Conservation (phyloP, 1,139 yeast genomes). For the Nakaseomyces sp. region DNA sequence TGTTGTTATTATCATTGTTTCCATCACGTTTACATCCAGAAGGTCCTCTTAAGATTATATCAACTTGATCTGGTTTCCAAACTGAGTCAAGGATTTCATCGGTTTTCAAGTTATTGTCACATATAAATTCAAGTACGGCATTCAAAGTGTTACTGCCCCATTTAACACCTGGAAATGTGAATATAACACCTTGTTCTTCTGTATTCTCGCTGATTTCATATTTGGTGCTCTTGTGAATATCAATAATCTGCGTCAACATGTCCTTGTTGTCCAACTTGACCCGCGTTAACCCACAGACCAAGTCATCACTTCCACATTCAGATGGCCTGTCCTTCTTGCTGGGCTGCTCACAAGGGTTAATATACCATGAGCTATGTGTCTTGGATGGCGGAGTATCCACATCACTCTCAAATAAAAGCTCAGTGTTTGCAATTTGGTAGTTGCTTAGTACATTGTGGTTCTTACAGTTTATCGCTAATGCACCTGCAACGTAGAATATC, state of each 20-base stretch:
- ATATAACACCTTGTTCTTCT: constrained; percentile 14
- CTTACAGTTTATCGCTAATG: constrained; percentile 17
- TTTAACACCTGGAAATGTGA: constrained; percentile 45
- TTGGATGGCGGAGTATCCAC: constrained; percentile 71
- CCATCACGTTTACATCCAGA: constrained; percentile 28
- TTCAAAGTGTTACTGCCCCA: constrained; percentile 62
- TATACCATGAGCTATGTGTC: constrained; percentile 54
- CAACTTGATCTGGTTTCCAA: constrained; percentile 24
- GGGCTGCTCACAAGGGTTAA: constrained; percentile 48
- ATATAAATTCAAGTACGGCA: constrained; percentile 45
- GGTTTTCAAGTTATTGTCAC: constrained; percentile 38
- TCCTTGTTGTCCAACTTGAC: constrained; percentile 37
- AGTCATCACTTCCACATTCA: constrained; percentile 59
- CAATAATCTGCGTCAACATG: constrained; percentile 23
- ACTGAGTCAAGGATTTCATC: constrained; percentile 25
- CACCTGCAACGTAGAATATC: constrained; percentile 3
- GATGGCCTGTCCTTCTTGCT: constrained; percentile 24
- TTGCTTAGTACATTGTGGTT: constrained; percentile 20
- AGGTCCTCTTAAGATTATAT: constrained; percentile 24
- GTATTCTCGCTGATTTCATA: constrained; percentile 14
- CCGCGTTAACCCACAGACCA: constrained; percentile 57
- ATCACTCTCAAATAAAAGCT: constrained; percentile 22
- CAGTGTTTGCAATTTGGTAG: constrained; percentile 16
- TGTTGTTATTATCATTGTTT: constrained; percentile 14
- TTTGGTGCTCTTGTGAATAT: constrained; percentile 15